Base-by-base conservation (phyloP, 345 rosid genomes). In the Draba incana region DNA sequence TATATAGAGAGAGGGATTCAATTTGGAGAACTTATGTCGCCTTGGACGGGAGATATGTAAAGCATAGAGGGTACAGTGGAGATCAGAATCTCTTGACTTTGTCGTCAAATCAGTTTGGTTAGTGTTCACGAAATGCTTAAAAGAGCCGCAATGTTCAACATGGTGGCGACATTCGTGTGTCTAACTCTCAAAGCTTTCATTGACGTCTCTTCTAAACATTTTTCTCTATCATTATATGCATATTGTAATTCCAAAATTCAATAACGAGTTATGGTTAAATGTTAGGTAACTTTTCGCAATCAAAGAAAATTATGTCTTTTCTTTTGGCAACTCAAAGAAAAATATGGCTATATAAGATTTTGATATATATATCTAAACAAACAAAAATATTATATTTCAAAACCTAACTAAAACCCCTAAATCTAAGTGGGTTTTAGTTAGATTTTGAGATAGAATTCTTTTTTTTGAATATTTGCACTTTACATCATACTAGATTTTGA, bases 31-130 rank as follows among this genome's bases (percentile, higher is more conserved):
- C 14, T 46, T 38, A 54, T 35, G 74, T 75, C 68, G 78, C 63
- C 74, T 47, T 68, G 44, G 16, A 75, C 68, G 73, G 11, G 50
- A 74, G 68, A 51, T 66, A 20, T 20, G 1, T 20, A 74, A 74
- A 59, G 71, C 35, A 65, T 28, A 65, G 38, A 50, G 55, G 62
- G 14, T 56, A 10, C 52, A 67, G 74, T 75, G 74, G 78, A 75
- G 8, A 35, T 28, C 5, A 28, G 39, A 14, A 50, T 62, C 68
- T 75, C 78, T 75, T 68, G 54, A 75, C 78, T 68, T 75, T 13
- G 78, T 62, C 78, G 78, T 68, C 69, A 75, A 62, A 60, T 61
- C 69, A 53, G 46, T 75, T 75, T 15, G 74, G 69, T 74, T 64
- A 49, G 11, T 72, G 9, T 27, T 16, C 0, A 37, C 7, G 10